These are phyloP conservation scores for Fusarium nelsonii DNA, from an alignment of 2,329 filamentous ascomycete genomes.

Conservation along the genomic window DNA sequence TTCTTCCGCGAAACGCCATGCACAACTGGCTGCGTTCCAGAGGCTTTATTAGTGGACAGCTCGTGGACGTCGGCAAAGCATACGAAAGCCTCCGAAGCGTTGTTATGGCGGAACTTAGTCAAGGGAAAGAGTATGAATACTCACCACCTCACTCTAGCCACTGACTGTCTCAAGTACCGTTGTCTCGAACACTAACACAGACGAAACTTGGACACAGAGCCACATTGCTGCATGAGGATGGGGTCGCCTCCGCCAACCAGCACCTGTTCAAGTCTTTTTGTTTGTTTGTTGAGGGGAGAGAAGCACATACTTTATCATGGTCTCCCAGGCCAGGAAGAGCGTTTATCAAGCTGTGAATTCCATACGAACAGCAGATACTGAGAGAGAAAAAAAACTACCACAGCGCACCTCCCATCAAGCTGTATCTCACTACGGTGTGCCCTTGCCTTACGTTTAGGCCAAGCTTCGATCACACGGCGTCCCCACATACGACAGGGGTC, in stretches of 20 bases:
- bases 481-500: conserved; percentile 36
- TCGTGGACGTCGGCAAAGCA: conserved; percentile 33
- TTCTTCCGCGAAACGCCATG: conserved; percentile 31
- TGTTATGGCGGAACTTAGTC: conserved; percentile 17
- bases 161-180: conserved; percentile 31
- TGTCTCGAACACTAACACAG: conserved; percentile 35
- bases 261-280: conserved; percentile 17
- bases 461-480: conserved; percentile 44
- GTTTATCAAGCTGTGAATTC: neutral
- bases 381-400: neutral
- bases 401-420: conserved; percentile 19
- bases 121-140: conserved; percentile 33
- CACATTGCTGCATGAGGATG: conserved; percentile 35
- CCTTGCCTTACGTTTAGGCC: conserved; percentile 19
- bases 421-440: conserved; percentile 32
- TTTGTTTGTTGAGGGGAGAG: conserved; percentile 15
- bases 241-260: conserved; percentile 26
- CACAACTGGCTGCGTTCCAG: conserved; percentile 37
- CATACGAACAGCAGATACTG: conserved; percentile 1
- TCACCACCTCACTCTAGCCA: conserved; percentile 11
- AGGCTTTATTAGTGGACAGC: conserved; percentile 30
- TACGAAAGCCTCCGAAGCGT: conserved; percentile 17
- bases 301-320: conserved; percentile 14
- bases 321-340: neutral
- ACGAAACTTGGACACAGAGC: conserved; percentile 31